A percentile compares a stretch with the other conserved stretches of the same genome.
These are phyloP conservation scores for Laetiporus sulphureus DNA, from an alignment of 1,284 basidiomycete species.

Conservation along the genomic window DNA sequence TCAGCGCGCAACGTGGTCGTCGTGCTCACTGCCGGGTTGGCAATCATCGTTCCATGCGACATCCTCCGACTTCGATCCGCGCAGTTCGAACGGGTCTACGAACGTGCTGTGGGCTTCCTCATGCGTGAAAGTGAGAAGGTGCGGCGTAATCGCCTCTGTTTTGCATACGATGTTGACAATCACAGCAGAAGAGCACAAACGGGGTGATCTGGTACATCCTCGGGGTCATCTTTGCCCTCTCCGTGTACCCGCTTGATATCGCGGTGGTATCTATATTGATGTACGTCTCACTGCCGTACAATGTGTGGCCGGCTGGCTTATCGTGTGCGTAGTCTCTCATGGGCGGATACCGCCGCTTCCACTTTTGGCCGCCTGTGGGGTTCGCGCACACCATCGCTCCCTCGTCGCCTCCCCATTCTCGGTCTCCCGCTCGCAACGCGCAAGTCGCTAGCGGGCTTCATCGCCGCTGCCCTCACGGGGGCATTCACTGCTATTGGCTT, in stretches of 20 bases:
- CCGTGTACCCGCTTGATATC: slow-evolving; percentile 80
- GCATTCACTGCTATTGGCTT: slow-evolving; percentile 69
- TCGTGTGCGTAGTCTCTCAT: slow-evolving; percentile 70
- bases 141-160: slow-evolving; percentile 13
- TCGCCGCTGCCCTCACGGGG: slow-evolving; percentile 78
- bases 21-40: slow-evolving; percentile 61
- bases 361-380: slow-evolving; percentile 89
- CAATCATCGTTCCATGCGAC: slow-evolving; percentile 72
- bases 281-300: slow-evolving; percentile 37
- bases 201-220: slow-evolving; percentile 96
- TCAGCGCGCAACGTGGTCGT: slow-evolving; percentile 54
- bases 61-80: slow-evolving; percentile 69
- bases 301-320: slow-evolving; percentile 2
- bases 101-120: slow-evolving; percentile 75
- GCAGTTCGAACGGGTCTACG: slow-evolving; percentile 72
- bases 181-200: slow-evolving; percentile 57
- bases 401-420: slow-evolving; percentile 47
- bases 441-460: slow-evolving; percentile 87
- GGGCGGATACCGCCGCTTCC: slow-evolving; percentile 95
- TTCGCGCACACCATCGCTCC: slow-evolving; percentile 69
- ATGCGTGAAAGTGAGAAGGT: slow-evolving; percentile 94
- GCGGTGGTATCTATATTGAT: slow-evolving; percentile 86
- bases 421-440: slow-evolving; percentile 73
- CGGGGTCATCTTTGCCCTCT: slow-evolving; percentile 81
- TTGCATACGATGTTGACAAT: background rate